Evolutionary conservation across 805 yeast species (phyloP).

Genomic region (Ogataea minuta): DNA sequence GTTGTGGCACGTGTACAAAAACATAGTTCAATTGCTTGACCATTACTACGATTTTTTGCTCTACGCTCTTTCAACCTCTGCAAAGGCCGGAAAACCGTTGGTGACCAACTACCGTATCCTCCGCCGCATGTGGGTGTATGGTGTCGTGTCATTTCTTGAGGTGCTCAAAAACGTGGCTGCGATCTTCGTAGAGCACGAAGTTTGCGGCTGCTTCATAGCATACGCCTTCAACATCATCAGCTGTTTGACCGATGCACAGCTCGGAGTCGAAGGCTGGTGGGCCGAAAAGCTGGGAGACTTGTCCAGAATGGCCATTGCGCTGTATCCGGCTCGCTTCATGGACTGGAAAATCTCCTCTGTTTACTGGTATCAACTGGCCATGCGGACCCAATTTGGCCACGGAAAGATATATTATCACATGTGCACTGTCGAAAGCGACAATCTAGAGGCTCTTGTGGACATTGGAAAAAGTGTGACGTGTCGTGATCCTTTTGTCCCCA

Average conservation of each 20-base stretch:
- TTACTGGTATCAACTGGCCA: slow-evolving; percentile 75
- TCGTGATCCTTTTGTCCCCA: slow-evolving; percentile 81
- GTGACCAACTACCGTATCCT: slow-evolving; percentile 77
- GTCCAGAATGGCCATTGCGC: slow-evolving; percentile 83
- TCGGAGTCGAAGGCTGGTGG: slow-evolving; percentile 74
- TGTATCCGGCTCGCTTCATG: slow-evolving; percentile 73
- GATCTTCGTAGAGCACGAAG: slow-evolving; percentile 70
- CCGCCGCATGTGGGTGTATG: slow-evolving; percentile 82
- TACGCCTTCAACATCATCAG: slow-evolving; percentile 65
- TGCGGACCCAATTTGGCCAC: slow-evolving; percentile 73
- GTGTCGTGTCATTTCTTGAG: slow-evolving; percentile 76
- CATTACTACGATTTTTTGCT: slow-evolving; percentile 70
- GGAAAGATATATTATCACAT: slow-evolving; percentile 86
- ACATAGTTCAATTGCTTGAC: slow-evolving; percentile 62
- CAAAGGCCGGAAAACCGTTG: slow-evolving; percentile 73
- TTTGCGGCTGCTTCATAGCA: slow-evolving; percentile 70
- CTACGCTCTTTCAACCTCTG: slow-evolving; percentile 62
- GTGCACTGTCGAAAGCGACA: slow-evolving; percentile 80
- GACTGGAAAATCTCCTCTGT: slow-evolving; percentile 86
- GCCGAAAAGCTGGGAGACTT: slow-evolving; percentile 82
- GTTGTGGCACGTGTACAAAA: slow-evolving; percentile 69
- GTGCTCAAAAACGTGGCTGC: slow-evolving; percentile 72
- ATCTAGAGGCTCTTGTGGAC: slow-evolving; percentile 73
- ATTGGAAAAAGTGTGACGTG: slow-evolving; percentile 78
- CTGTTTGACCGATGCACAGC: slow-evolving; percentile 50